Conservation (phyloP, 768 basidiomycete species). For the Trametes villosa region DNA sequence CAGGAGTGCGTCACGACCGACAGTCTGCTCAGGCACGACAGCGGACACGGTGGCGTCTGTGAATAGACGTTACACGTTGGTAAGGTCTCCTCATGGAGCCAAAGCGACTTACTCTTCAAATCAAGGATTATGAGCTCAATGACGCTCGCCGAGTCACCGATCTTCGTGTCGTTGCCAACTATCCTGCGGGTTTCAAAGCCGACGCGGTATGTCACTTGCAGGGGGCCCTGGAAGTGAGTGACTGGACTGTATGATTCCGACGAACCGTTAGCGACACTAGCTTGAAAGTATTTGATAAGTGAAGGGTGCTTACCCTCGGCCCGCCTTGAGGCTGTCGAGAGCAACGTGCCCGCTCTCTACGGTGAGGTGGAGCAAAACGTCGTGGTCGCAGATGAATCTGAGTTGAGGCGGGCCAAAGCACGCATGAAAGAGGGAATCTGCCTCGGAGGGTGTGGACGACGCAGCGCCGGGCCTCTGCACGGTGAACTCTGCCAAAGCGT, state of each 20-base stretch:
- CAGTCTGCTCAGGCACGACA: not conserved
- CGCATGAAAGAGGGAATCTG: constrained; percentile 15
- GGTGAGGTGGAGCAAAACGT: constrained; percentile 33
- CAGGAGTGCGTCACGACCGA: constrained; percentile 5
- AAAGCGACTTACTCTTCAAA: constrained; percentile 15
- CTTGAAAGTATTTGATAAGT: not conserved
- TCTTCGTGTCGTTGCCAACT: constrained; percentile 26
- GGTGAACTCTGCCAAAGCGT: constrained; percentile 25
- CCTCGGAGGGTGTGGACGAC: constrained; percentile 9
- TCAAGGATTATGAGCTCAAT: constrained; percentile 29
- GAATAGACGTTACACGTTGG: not conserved
- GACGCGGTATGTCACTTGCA: constrained; percentile 33
- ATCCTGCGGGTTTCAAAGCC: constrained; percentile 26
- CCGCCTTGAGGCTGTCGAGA: constrained; percentile 20
- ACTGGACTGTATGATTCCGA: too few relatives aligned
- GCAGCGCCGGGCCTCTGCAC: constrained; percentile 16
- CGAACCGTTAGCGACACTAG: not conserved
- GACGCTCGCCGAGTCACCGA: constrained; percentile 26
- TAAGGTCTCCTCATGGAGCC: not conserved
- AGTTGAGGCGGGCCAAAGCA: constrained; percentile 32
- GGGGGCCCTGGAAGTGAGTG: too few relatives aligned
- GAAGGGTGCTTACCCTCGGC: not conserved
- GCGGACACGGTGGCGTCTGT: not conserved
- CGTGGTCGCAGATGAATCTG: constrained; percentile 40
- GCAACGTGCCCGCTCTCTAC: constrained; percentile 34